Evolutionary conservation across 768 basidiomycete genomes (phyloP), one percentile per base, ranked within the genome.

Genomic region (Hygrocybe punicea): DNA sequence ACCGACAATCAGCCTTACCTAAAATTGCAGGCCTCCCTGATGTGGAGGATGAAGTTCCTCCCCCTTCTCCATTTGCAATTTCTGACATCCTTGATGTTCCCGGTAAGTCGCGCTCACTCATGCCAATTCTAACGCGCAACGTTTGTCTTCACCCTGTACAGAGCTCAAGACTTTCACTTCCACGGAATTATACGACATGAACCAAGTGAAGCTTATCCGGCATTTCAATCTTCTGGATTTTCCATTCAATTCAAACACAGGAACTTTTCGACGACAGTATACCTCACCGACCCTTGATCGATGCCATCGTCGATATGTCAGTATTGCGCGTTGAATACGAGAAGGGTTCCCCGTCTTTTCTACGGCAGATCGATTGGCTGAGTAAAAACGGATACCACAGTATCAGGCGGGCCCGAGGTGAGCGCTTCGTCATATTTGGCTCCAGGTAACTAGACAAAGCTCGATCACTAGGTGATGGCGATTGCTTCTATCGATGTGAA

Each of bases 401-500:
- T 10, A 76, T 96, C 42, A 79, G 91, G 65, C 76, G 91, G 53
- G 83, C 88, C 0, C 80, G 85, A 72, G 93, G 93, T 73, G 73
- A 51, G 76, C 53, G 67, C 34, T 48, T 37, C 51, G 42, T 40
- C 40, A 23, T 23, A 6, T 29, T 25, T 45, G 44, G 21, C 56
- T 11, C 39, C 14, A 58, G 14, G 19, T 16, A 21, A 45, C 23
- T 35, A 55, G 8, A 50, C 25, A 25, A 13, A 44, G 10, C 21
- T 36, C 13, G 57, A 35, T 58, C n/a, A 34, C 17, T 8, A 84
- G 91, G 93, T 25, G 93, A 91, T 62, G 93, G 94, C 0, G 90
- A 91, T 68, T 96, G 94, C 68, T 96, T 95, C 71, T 97, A 95
- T 69, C 80, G 93, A 79, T 87, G 91, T 91, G 67, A 78, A 73